Percentiles rank a stretch among this genome's conserved stretches.
phyloP scores from a whole-genome alignment of 495 filamentous ascomycete genomes.

The Penicillium chermesinum region DNA sequence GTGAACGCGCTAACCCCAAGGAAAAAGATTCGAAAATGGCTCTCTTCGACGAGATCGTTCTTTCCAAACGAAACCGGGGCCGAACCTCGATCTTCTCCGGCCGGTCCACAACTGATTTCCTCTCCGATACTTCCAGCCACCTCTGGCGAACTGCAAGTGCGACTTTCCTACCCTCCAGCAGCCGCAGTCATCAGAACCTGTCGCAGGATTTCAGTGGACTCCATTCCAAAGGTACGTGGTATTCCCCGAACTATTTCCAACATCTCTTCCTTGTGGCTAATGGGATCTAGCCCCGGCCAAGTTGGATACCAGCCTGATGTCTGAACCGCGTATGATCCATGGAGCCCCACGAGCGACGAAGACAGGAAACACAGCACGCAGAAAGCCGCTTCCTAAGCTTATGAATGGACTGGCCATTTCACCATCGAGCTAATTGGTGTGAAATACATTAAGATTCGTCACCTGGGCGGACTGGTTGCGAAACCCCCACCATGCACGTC shows the following conservation, averaged over 20 bases:
- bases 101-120: constrained; percentile 58
- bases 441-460: constrained; percentile 6
- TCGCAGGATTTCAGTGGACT: constrained; percentile 60
- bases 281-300: constrained; percentile 63
- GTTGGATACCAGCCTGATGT: constrained; percentile 81
- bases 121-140: constrained; percentile 83
- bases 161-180: constrained; percentile 58
- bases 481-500: background rate
- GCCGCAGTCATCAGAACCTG: constrained; percentile 52
- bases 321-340: constrained; percentile 74
- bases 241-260: background rate
- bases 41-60: constrained; percentile 92
- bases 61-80: constrained; percentile 89
- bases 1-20: constrained; percentile 54
- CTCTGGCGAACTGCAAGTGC: constrained; percentile 88
- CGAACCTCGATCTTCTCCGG: constrained; percentile 47
- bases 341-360: constrained; percentile 64
- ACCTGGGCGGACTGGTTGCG: background rate
- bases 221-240: constrained; percentile 51
- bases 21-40: constrained; percentile 64
- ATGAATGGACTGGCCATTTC: constrained; percentile 49
- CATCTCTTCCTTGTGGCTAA: constrained; percentile 12
- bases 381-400: constrained; percentile 74
- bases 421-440: constrained; percentile 34
- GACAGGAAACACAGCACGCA: constrained; percentile 51